phyloP scores from a whole-genome alignment of 306 rosid genomes.

The Quercus robur region DNA sequence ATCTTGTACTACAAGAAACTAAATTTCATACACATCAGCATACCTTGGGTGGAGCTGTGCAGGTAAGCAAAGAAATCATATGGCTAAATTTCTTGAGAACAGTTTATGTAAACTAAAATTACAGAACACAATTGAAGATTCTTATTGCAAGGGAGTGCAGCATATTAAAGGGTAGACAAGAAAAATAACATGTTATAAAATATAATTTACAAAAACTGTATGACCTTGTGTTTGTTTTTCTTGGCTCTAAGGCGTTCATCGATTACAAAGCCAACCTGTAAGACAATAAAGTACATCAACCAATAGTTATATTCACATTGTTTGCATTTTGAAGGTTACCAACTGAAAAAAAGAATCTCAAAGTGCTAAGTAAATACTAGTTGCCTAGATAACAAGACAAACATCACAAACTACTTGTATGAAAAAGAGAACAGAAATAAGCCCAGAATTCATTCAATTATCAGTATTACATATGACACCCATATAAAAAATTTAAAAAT shows the following conservation, averaged over 20 bases:
- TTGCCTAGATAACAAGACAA: not conserved
- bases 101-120: not conserved
- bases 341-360: not conserved
- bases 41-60: not conserved
- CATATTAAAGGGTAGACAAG: not conserved
- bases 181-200: not conserved
- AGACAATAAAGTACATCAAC: slow-evolving; percentile 9
- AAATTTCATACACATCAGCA: not conserved
- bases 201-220: slow-evolving; percentile 2
- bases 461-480: not conserved
- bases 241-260: slow-evolving; percentile 85
- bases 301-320: slow-evolving; percentile 5
- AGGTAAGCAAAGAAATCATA: not conserved
- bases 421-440: not conserved
- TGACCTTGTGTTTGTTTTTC: slow-evolving; percentile 76
- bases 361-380: not conserved
- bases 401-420: not conserved
- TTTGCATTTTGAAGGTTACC: not conserved
- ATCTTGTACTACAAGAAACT: not conserved
- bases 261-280: slow-evolving; percentile 83
- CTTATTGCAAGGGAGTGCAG: not conserved
- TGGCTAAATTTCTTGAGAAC: not conserved
- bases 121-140: not conserved
- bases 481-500: not conserved
- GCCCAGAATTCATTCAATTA: not conserved